Evolutionary conservation across 805 yeast genomes (phyloP).

Genomic region (Debaryomyces prosopidis): DNA sequence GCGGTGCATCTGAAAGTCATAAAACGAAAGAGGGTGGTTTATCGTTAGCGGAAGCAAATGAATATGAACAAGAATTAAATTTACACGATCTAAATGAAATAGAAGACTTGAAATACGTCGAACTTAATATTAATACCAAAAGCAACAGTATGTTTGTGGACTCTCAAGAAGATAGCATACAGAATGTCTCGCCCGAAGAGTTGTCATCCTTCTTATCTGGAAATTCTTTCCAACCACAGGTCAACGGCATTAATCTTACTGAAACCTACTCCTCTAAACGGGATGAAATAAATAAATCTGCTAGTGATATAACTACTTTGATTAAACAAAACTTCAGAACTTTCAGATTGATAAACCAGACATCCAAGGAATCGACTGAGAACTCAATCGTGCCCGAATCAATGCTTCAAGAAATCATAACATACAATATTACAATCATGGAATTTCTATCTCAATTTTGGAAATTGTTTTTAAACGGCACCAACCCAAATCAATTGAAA

Average conservation of each 20-base stretch:
- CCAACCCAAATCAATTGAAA: slow-evolving; percentile 38
- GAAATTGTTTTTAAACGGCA: slow-evolving; percentile 37
- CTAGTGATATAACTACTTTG: slow-evolving; percentile 28
- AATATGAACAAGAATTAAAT: slow-evolving; percentile 30
- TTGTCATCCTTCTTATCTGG: slow-evolving; percentile 15
- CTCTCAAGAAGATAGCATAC: slow-evolving; percentile 17
- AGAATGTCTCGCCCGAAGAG: slow-evolving; percentile 8
- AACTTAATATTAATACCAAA: slow-evolving; percentile 29
- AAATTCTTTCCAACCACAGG: slow-evolving; percentile 14
- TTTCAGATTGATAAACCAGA: slow-evolving; percentile 18
- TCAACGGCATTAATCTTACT: slow-evolving; percentile 20
- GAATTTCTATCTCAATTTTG: slow-evolving; percentile 47
- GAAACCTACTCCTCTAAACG: slow-evolving; percentile 28
- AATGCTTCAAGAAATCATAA: slow-evolving; percentile 33
- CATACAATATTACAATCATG: slow-evolving; percentile 39
- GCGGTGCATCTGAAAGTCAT: slow-evolving; percentile 1
- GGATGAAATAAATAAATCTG: slow-evolving; percentile 32
- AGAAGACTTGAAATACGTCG: slow-evolving; percentile 29
- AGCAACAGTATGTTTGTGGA: slow-evolving; percentile 10
- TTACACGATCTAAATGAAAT: slow-evolving; percentile 39
- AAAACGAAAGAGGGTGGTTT: slow-evolving; percentile 4
- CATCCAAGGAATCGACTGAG: slow-evolving; percentile 4
- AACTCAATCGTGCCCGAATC: slow-evolving; percentile 25
- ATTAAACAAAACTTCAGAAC: slow-evolving; percentile 37
- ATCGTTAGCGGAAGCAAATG: slow-evolving; percentile 16